Percentiles rank a stretch among this genome's conserved stretches.
Conservation (phyloP, 2,329 filamentous ascomycete genomes). For the Aureobasidium sp. region DNA sequence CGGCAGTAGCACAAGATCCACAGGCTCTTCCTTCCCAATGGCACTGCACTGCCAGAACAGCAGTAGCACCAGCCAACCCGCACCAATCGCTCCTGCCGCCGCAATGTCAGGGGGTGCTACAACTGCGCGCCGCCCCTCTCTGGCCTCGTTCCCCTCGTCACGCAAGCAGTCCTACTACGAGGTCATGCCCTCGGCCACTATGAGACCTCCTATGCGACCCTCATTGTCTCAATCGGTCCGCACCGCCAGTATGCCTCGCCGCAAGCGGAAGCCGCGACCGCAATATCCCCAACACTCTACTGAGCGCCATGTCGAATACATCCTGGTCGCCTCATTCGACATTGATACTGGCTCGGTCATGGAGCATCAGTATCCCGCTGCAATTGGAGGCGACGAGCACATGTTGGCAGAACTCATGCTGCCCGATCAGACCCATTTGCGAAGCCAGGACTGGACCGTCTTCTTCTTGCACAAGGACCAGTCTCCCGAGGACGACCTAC, state of each 20-base stretch:
- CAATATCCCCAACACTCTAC: slow-evolving; percentile 41
- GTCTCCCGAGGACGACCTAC: slow-evolving; percentile 52
- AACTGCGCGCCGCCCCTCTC: slow-evolving; percentile 32
- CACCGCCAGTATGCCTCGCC: slow-evolving; percentile 1
- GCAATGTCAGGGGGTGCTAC: slow-evolving; percentile 8
- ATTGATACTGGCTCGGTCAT: slow-evolving; percentile 93
- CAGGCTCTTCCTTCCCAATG: background rate
- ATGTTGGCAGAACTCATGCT: slow-evolving; percentile 98
- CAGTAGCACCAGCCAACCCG: slow-evolving; percentile 12
- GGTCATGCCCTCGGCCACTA: slow-evolving; percentile 11
- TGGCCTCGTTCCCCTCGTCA: slow-evolving; percentile 32
- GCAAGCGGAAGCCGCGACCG: slow-evolving; percentile 31
- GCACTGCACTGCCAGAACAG: slow-evolving; percentile 12
- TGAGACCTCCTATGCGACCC: background rate
- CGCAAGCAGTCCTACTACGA: slow-evolving; percentile 19
- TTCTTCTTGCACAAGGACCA: slow-evolving; percentile 97
- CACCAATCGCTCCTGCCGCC: background rate
- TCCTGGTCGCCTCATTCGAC: slow-evolving; percentile 93
- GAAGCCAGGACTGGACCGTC: slow-evolving; percentile 97
- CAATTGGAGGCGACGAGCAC: slow-evolving; percentile 93
- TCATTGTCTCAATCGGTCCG: background rate
- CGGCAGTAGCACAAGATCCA: background rate
- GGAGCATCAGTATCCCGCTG: slow-evolving; percentile 94
- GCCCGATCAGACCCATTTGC: slow-evolving; percentile 89
- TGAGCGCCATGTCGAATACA: slow-evolving; percentile 97